Conservation (phyloP, 208 protist species). For the Leishmania gerbilli region DNA sequence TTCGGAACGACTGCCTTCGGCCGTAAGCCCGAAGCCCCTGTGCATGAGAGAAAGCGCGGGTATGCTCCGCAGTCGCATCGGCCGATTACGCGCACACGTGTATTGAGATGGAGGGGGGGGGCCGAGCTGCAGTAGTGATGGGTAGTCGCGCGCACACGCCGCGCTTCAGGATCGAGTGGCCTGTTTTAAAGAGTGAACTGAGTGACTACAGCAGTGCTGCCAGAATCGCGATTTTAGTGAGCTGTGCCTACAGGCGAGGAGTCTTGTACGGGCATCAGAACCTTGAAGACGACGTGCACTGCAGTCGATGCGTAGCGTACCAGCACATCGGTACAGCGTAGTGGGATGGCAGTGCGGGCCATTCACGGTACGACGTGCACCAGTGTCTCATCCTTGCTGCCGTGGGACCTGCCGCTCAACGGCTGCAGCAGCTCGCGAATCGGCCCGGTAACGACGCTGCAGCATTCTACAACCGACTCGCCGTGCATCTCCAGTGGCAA, state of each 20-base stretch:
- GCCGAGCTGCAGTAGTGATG: neutral
- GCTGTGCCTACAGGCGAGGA: neutral
- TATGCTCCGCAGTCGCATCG: neutral
- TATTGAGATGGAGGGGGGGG: neutral
- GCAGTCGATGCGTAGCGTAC: neutral
- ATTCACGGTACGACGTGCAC: neutral
- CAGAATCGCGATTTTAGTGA: neutral
- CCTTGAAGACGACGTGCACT: neutral
- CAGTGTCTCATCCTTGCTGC: neutral
- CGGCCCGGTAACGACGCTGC: neutral
- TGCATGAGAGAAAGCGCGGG: neutral
- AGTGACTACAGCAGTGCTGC: neutral
- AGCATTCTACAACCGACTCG: neutral
- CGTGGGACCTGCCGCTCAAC: neutral
- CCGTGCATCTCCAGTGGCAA: neutral
- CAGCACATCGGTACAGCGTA: neutral
- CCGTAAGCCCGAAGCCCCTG: neutral
- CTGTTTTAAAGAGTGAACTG: neutral
- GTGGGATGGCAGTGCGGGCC: neutral
- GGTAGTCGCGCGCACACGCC: neutral
- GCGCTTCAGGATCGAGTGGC: neutral
- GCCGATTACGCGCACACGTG: neutral
- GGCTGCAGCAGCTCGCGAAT: neutral
- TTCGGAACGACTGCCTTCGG: neutral
- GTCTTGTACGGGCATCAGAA: neutral